Conservation (phyloP, 2,329 filamentous ascomycete species). For the Aspergillus hortae region DNA sequence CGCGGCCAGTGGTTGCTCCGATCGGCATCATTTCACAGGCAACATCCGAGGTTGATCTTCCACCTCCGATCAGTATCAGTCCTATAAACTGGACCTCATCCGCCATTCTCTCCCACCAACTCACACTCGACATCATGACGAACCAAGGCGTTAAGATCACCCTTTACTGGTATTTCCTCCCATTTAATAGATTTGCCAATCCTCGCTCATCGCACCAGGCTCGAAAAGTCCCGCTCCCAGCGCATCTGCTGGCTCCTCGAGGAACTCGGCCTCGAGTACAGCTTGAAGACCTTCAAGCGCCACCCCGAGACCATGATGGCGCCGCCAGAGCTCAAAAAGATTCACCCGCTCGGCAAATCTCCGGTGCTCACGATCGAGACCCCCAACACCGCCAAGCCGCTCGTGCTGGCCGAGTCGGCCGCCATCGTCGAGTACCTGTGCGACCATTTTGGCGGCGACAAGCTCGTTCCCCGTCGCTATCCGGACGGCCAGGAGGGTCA, state of each 20-base stretch:
- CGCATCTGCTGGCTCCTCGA: constrained; percentile 83
- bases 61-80: no score
- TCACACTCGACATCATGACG: constrained; percentile 5
- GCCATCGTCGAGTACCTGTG: constrained; percentile 78
- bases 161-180: constrained; percentile 56
- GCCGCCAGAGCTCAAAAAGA: constrained; percentile 68
- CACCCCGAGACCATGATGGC: constrained; percentile 58
- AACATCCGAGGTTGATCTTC: no score
- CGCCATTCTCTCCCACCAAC: background rate
- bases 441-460: constrained; percentile 57
- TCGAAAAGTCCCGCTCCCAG: constrained; percentile 77
- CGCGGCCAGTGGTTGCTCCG: no score
- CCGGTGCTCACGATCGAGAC: constrained; percentile 68
- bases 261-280: constrained; percentile 74
- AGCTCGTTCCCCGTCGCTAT: constrained; percentile 52
- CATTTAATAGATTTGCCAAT: no score
- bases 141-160: constrained; percentile 51
- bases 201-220: constrained; percentile 51
- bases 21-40: no score
- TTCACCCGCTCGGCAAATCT: constrained; percentile 85
- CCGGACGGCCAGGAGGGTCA: constrained; percentile 50
- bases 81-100: background rate
- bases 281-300: constrained; percentile 76
- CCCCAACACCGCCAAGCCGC: constrained; percentile 40
- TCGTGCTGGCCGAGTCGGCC: constrained; percentile 76